Base-by-base conservation (phyloP, 164 flowering plant genomes). In the Macadamia integrifolia region DNA sequence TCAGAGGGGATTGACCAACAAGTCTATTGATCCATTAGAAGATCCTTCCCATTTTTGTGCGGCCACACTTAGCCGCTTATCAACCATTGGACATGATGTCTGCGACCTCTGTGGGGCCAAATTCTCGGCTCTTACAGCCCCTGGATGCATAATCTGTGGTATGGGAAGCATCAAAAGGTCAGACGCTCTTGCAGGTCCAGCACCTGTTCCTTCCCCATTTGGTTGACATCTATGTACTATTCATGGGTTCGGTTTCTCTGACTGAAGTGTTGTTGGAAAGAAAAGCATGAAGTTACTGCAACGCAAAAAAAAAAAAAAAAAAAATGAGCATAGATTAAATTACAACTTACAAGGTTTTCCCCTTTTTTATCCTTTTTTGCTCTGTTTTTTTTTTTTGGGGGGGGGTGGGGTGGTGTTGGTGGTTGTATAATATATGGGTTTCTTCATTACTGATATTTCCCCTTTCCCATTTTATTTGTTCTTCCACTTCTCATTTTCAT, bases 141-240 rank as follows among this genome's bases (percentile, higher is more conserved):
- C 98, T 40, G 99, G 99, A 62, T 95, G 99, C 82, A 92, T 88
- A 64, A 83, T 92, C 12, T 95, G 99, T 83, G 99, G 99, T 10
- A 95, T 95, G 98, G 99, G 99, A 62, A 92, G 97, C 86, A 95
- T 95, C 61, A 91, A 91, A 71, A 86, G 99, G 77, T 95, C 99
- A 43, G 99, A 95, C 82, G 94, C 93, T 3, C 77, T 92, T 30
- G 75, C 80, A 29, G 80, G 69, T 1, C 87, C 23, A 23, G 23
- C 23, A 23, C 23, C 97, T 35, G 90, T 85, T 70, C 86, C 98
- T 73, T 82, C 99, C n/a, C 99, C 98, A 35, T 94, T 94, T 76
- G 97, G 98, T 57, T 92, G 85, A 89, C 69, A 18, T 67, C 46
- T 17, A 14, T 14, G 15, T 53, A 14, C 6, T 53, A 14, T 53